Evolutionary conservation across 148 eudicot species (phyloP).

Genomic region (Chenopodium formosanum): DNA sequence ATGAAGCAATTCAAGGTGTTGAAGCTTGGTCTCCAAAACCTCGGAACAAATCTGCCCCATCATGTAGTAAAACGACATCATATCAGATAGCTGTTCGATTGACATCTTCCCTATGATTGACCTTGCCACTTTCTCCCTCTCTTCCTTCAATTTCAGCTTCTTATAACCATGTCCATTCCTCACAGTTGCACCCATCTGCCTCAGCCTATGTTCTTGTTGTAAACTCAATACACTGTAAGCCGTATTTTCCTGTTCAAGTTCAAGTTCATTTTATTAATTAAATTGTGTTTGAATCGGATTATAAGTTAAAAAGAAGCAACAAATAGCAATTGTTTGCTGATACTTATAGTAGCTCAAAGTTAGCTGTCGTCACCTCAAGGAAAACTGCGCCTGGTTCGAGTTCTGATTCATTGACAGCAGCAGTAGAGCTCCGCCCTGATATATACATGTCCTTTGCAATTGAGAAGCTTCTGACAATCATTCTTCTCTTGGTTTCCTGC

Average conservation of each 20-base stretch:
- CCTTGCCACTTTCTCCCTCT: conserved; percentile 38
- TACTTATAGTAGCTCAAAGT: background rate
- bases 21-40: conserved; percentile 42
- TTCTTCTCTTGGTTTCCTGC: conserved; percentile 42
- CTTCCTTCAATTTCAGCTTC: conserved; percentile 42
- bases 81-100: conserved; percentile 40
- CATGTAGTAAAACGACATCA: conserved; percentile 44
- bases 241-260: conserved; percentile 33
- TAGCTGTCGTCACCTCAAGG: conserved; percentile 29
- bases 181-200: conserved; percentile 53
- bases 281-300: background rate
- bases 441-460: conserved; percentile 44
- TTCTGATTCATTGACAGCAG: conserved; percentile 25
- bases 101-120: conserved; percentile 42
- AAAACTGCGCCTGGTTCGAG: conserved; percentile 45
- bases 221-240: conserved; percentile 28
- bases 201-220: conserved; percentile 46
- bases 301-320: background rate
- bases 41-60: conserved; percentile 47
- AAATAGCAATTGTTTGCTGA: background rate
- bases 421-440: conserved; percentile 20
- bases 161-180: conserved; percentile 36
- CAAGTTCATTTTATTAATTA: background rate
- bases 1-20: conserved; percentile 16
- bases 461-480: conserved; percentile 46